phyloP scores from a whole-genome alignment of 2,329 filamentous ascomycete species.

The Corynespora cassiicola region DNA sequence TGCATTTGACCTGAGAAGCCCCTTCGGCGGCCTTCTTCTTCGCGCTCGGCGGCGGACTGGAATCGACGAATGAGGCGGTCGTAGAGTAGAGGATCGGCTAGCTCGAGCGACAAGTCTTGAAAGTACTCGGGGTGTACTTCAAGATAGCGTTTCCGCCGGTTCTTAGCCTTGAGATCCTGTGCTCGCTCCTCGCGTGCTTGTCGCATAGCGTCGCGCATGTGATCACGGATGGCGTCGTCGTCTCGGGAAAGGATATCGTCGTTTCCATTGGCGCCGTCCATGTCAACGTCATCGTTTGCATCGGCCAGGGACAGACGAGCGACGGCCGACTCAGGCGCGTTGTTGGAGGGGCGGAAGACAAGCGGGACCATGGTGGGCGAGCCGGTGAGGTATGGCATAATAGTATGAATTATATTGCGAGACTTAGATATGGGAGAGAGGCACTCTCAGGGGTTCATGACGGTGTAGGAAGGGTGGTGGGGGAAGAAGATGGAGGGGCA shows the following conservation, averaged over 20 bases:
- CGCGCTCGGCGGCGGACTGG: constrained; percentile 74
- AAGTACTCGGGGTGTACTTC: constrained; percentile 77
- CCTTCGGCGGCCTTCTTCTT: constrained; percentile 73
- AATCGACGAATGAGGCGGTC: constrained; percentile 80
- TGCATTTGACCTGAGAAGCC: constrained; percentile 82
- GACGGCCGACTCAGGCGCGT: neutral
- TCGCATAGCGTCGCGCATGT: constrained; percentile 8
- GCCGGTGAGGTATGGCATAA: constrained; percentile 34
- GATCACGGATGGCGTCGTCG: constrained; percentile 10
- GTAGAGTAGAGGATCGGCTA: constrained; percentile 79
- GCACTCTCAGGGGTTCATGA: no score
- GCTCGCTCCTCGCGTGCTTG: constrained; percentile 27
- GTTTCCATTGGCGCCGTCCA: constrained; percentile 13
- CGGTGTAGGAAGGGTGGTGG: neutral
- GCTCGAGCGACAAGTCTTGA: constrained; percentile 63
- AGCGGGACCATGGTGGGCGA: constrained; percentile 30
- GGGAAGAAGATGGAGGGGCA: neutral
- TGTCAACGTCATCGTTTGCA: constrained; percentile 6
- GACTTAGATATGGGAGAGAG: neutral
- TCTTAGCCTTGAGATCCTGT: constrained; percentile 67
- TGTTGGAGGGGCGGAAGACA: constrained; percentile 25
- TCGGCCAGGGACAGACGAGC: neutral
- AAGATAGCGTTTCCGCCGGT: constrained; percentile 79
- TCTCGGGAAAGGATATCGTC: constrained; percentile 21
- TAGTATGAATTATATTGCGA: neutral